phyloP scores from a whole-genome alignment of 2,329 filamentous ascomycete species.

The Colletotrichum musae region DNA sequence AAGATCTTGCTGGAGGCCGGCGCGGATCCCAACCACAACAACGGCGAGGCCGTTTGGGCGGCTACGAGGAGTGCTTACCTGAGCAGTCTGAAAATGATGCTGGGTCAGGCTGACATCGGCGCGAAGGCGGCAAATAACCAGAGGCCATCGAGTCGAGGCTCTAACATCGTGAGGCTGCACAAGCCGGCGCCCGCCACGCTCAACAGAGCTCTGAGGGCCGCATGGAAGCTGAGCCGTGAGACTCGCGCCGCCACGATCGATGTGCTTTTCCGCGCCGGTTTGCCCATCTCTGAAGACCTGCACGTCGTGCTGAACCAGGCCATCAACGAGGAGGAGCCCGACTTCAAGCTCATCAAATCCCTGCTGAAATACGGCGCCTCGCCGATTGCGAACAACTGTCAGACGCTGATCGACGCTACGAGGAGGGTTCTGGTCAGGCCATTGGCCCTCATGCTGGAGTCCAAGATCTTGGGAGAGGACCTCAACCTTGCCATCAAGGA shows the following conservation, averaged over 20 bases:
- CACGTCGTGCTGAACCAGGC: slow-evolving; percentile 66
- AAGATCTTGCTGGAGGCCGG: slow-evolving; percentile 60
- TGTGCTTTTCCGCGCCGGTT: slow-evolving; percentile 67
- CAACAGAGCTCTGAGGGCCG: slow-evolving; percentile 66
- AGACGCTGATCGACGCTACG: slow-evolving; percentile 66
- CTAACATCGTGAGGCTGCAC: slow-evolving; percentile 51
- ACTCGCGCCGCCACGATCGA: slow-evolving; percentile 63
- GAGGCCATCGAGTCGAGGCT: neutral
- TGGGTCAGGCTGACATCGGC: slow-evolving; percentile 61
- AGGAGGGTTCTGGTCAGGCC: slow-evolving; percentile 55
- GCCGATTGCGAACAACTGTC: slow-evolving; percentile 65
- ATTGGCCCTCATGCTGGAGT: slow-evolving; percentile 59
- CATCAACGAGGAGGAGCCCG: slow-evolving; percentile 64
- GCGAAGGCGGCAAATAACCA: slow-evolving; percentile 56
- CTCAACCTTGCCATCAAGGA: slow-evolving; percentile 61
- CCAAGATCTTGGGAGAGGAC: slow-evolving; percentile 58
- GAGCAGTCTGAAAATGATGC: slow-evolving; percentile 64
- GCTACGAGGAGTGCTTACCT: slow-evolving; percentile 67
- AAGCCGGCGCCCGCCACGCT: slow-evolving; percentile 64
- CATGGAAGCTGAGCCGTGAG: slow-evolving; percentile 65
- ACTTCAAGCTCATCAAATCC: slow-evolving; percentile 37
- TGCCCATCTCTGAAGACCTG: slow-evolving; percentile 63
- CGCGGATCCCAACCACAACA: slow-evolving; percentile 69
- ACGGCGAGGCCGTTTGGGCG: slow-evolving; percentile 69
- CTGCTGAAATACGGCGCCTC: slow-evolving; percentile 62